Conservation (phyloP, 768 basidiomycete species). For the Serpula lacrymans region DNA sequence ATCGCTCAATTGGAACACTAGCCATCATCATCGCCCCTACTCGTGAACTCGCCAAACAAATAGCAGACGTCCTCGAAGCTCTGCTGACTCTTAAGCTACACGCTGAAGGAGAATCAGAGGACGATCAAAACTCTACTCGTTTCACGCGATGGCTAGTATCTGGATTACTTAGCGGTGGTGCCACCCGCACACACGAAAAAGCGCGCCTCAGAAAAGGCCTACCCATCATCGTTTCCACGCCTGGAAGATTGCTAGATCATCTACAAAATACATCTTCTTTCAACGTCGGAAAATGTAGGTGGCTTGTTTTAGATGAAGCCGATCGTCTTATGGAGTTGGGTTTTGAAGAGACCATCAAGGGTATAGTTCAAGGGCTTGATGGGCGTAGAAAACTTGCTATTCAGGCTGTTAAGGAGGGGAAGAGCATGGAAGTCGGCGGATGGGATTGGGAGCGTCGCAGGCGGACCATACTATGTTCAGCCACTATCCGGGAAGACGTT, state of each 20-base stretch:
- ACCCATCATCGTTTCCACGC: slow-evolving; percentile 93
- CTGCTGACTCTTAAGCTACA: slow-evolving; percentile 75
- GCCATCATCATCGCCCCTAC: slow-evolving; percentile 95
- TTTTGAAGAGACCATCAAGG: slow-evolving; percentile 92
- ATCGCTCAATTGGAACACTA: slow-evolving; percentile 91
- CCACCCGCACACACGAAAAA: slow-evolving; percentile 93
- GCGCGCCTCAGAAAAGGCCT: slow-evolving; percentile 91
- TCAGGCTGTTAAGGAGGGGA: slow-evolving; percentile 64
- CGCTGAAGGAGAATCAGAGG: slow-evolving; percentile 49
- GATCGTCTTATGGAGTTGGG: slow-evolving; percentile 98
- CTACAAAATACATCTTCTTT: slow-evolving; percentile 94
- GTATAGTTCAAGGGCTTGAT: slow-evolving; percentile 84
- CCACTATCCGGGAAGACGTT: slow-evolving; percentile 93
- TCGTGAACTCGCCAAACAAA: slow-evolving; percentile 94
- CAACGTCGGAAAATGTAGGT: slow-evolving; percentile 89
- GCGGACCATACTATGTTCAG: slow-evolving; percentile 91
- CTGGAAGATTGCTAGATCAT: slow-evolving; percentile 93
- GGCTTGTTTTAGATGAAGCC: slow-evolving; percentile 96
- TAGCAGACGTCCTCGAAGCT: slow-evolving; percentile 88
- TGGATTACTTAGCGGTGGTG: slow-evolving; percentile 90
- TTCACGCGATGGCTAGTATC: slow-evolving; percentile 93
- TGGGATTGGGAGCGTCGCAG: slow-evolving; percentile 82
- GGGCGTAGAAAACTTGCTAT: slow-evolving; percentile 72
- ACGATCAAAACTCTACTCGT: slow-evolving; percentile 39
- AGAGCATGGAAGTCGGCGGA: slow-evolving; percentile 68